Evolutionary conservation across 2,329 filamentous ascomycete species (phyloP).

Genomic region (Paracoccidioides brasiliensis): DNA sequence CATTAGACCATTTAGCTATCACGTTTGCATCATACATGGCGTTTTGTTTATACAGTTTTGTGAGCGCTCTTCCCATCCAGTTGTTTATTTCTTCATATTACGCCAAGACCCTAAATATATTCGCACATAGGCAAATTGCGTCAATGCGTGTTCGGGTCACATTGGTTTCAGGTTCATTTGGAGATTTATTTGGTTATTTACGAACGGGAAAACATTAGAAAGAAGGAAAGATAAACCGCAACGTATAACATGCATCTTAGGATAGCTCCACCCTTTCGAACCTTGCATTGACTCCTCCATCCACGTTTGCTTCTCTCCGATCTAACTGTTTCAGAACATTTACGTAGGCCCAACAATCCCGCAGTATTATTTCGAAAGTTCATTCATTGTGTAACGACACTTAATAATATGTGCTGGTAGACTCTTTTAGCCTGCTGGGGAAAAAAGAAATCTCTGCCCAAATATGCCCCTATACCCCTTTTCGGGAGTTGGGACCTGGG

Average conservation of each 20-base stretch:
- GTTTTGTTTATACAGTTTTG: neutral
- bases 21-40: neutral
- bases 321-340: neutral
- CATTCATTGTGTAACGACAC: no score
- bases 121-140: neutral
- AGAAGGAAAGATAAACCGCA: neutral
- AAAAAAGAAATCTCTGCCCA: no score
- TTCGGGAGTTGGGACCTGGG: no score
- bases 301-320: neutral
- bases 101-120: neutral
- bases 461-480: neutral
- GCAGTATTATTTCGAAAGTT: no score
- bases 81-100: neutral
- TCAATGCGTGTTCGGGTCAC: neutral
- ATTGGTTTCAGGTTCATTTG: neutral
- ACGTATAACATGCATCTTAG: neutral
- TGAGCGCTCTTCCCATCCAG: neutral
- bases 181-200: neutral
- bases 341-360: no score
- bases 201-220: neutral
- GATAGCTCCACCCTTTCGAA: neutral
- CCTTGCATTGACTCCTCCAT: neutral
- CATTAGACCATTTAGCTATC: neutral
- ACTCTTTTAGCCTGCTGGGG: no score
- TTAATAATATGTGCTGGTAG: no score